Percentiles rank a stretch among this genome's conserved stretches.
Conservation (phyloP, 208 protist species). For the Leishmania arabica region DNA sequence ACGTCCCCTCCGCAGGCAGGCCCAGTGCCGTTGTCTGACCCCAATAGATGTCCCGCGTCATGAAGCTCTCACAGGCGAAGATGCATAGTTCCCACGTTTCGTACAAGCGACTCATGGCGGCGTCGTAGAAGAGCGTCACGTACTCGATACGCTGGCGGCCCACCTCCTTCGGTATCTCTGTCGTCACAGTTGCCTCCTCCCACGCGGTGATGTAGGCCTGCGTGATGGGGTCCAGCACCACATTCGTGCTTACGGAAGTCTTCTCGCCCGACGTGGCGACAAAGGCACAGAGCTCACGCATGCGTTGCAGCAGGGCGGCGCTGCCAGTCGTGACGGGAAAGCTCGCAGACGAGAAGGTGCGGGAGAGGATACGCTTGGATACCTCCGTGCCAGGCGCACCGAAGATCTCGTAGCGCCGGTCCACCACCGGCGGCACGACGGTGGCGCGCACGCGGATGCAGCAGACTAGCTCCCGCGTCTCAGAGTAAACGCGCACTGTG, state of each 20-base stretch:
- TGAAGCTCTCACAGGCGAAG: slow-evolving; percentile 72
- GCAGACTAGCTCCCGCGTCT: slow-evolving; percentile 64
- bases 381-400: slow-evolving; percentile 62
- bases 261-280: slow-evolving; percentile 40
- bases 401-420: slow-evolving; percentile 87
- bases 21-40: slow-evolving; percentile 82
- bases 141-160: slow-evolving; percentile 74
- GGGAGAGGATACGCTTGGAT: slow-evolving; percentile 64
- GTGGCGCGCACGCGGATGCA: slow-evolving; percentile 61
- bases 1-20: slow-evolving; percentile 63
- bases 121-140: slow-evolving; percentile 79
- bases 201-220: slow-evolving; percentile 81
- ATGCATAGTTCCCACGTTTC: slow-evolving; percentile 89
- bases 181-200: slow-evolving; percentile 78
- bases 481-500: slow-evolving; percentile 63
- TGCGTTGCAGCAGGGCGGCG: slow-evolving; percentile 52
- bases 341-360: slow-evolving; percentile 59
- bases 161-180: slow-evolving; percentile 47
- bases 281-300: slow-evolving; percentile 72
- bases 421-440: slow-evolving; percentile 67
- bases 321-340: slow-evolving; percentile 49
- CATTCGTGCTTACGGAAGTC: slow-evolving; percentile 69
- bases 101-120: slow-evolving; percentile 66
- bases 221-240: slow-evolving; percentile 84
- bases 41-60: slow-evolving; percentile 77